Percentiles rank a stretch among this genome's conserved stretches.
Conservation (phyloP, 106 monocot genomes). For the Xerophyta viscosa region DNA sequence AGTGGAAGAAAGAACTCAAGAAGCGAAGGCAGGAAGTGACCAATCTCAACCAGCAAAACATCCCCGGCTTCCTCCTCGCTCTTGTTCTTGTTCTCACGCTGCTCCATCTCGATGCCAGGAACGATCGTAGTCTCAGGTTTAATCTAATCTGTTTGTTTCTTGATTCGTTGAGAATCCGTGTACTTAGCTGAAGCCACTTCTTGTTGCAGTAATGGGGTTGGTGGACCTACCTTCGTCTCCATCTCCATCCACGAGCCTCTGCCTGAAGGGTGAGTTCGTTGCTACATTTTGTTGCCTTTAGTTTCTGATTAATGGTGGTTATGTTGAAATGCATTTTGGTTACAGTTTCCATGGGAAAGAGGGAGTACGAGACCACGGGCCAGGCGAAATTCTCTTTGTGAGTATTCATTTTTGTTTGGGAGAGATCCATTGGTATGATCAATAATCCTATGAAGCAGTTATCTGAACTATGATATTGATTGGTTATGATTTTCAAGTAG, state of each 20-base stretch:
- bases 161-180: not conserved
- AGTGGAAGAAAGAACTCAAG: not conserved
- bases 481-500: too few relatives aligned
- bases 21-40: too few relatives aligned
- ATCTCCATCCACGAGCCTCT: slow-evolving; percentile 1
- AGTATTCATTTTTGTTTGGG: slow-evolving; percentile 10
- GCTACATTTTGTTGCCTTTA: not conserved
- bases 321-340: too few relatives aligned
- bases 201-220: slow-evolving; percentile 33
- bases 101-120: slow-evolving; percentile 44
- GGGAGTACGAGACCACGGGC: slow-evolving; percentile 34
- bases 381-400: slow-evolving; percentile 55
- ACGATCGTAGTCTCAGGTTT: slow-evolving; percentile 54
- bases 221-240: slow-evolving; percentile 27
- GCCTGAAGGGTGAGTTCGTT: slow-evolving; percentile 33
- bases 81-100: not conserved
- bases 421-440: too few relatives aligned
- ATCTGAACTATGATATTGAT: too few relatives aligned
- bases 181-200: too few relatives aligned
- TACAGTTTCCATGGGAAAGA: slow-evolving; percentile 71
- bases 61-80: too few relatives aligned
- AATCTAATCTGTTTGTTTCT: not conserved
- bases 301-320: not conserved
- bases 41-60: too few relatives aligned
- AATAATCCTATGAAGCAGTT: too few relatives aligned